Percentiles rank a stretch among this genome's conserved stretches.
Conservation (phyloP, 2,329 filamentous ascomycete species). For the Aspergillus ochraceoroseus region DNA sequence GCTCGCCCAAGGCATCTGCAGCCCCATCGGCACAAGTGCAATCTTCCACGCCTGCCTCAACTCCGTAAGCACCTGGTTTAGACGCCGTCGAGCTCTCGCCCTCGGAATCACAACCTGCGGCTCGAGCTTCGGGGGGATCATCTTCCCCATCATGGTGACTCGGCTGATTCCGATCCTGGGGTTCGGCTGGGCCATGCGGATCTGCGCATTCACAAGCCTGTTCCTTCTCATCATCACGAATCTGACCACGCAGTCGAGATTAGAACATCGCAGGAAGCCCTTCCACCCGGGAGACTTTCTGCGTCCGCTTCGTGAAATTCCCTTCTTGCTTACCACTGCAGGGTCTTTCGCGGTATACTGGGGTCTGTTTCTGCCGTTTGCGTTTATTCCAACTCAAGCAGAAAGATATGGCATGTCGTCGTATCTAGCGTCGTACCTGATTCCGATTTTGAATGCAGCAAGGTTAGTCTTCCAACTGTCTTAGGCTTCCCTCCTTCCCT, state of each 20-base stretch:
- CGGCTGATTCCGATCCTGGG: conserved; percentile 50
- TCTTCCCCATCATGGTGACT: conserved; percentile 57
- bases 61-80: conserved; percentile 50
- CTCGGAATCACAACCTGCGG: conserved; percentile 53
- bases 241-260: conserved; percentile 47
- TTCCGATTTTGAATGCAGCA: conserved; percentile 52
- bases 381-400: conserved; percentile 15
- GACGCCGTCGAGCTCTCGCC: conserved; percentile 48
- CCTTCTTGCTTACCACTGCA: conserved; percentile 19
- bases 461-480: conserved; percentile 18
- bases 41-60: conserved; percentile 45
- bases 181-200: conserved; percentile 54
- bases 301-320: conserved; percentile 12
- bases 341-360: conserved; percentile 40
- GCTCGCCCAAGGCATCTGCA: conserved; percentile 52
- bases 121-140: conserved; percentile 53
- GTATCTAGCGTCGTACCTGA: conserved; percentile 49
- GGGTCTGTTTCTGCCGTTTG: conserved; percentile 25
- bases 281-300: conserved; percentile 12
- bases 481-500: background rate
- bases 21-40: conserved; percentile 47
- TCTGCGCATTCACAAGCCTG: conserved; percentile 56
- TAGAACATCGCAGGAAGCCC: conserved; percentile 19
- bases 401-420: conserved; percentile 14
- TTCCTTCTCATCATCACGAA: conserved; percentile 49